Conservation (phyloP, 306 rosid species). For the Cicer judaicum region DNA sequence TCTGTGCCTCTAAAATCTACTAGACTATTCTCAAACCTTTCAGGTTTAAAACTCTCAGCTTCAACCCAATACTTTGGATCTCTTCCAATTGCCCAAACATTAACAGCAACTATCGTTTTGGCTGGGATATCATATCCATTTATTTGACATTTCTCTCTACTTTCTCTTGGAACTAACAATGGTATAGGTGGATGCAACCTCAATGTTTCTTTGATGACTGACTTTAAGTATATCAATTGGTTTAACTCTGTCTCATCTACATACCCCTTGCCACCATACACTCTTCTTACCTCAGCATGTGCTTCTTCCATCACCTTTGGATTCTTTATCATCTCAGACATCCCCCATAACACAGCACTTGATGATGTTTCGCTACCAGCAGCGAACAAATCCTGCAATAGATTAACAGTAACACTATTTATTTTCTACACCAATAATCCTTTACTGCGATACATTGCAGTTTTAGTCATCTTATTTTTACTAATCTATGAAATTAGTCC, state of each 20-base stretch:
- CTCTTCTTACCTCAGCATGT: conserved; percentile 47
- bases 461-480: no score
- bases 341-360: conserved; percentile 38
- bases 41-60: conserved; percentile 44
- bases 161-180: neutral
- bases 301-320: conserved; percentile 49
- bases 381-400: conserved; percentile 44
- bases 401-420: no score
- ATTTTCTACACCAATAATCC: no score
- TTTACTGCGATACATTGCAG: no score
- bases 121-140: no score
- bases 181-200: neutral
- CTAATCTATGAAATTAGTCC: no score
- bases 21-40: conserved; percentile 35
- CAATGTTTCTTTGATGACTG: neutral
- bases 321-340: conserved; percentile 52
- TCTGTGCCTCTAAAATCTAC: conserved; percentile 41
- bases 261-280: conserved; percentile 17
- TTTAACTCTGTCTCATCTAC: conserved; percentile 38
- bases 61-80: conserved; percentile 44
- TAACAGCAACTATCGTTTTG: neutral
- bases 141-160: neutral
- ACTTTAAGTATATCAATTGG: conserved; percentile 41
- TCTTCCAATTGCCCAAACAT: conserved; percentile 46
- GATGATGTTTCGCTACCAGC: conserved; percentile 54